Evolutionary conservation across 2,329 filamentous ascomycete species (phyloP).

Genomic region (Penicillium nordicum): DNA sequence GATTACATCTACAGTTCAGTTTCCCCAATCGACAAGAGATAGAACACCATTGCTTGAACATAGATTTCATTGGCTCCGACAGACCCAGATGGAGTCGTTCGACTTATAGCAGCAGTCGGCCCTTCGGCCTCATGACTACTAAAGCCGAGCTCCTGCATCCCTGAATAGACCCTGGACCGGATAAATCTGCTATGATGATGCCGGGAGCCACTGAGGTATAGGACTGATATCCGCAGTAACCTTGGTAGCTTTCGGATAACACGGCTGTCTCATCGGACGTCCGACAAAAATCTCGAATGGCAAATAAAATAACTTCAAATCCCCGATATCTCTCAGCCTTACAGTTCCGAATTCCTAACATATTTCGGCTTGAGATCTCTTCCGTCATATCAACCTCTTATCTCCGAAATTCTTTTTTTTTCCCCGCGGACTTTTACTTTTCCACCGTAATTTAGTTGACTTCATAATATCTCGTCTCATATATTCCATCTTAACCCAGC

Average conservation of each 20-base stretch:
- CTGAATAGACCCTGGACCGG: too few species aligned
- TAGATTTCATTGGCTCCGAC: not conserved
- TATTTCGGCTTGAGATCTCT: not conserved
- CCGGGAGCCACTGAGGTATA: too few species aligned
- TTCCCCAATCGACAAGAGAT: too few species aligned
- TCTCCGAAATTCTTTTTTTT: constrained; percentile 8
- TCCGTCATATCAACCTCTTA: not conserved
- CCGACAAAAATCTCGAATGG: constrained; percentile 8
- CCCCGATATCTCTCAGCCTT: not conserved
- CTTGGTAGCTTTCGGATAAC: constrained; percentile 21
- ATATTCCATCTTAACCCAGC: not conserved
- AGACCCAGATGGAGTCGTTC: not conserved
- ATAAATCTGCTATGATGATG: not conserved
- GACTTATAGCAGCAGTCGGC: not conserved
- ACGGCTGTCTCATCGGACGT: constrained; percentile 25
- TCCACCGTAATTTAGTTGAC: not conserved
- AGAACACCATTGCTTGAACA: not conserved
- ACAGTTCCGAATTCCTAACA: not conserved
- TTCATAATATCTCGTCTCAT: not conserved
- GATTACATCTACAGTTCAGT: not conserved
- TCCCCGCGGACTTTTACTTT: not conserved
- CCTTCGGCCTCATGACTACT: not conserved
- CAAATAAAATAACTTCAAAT: not conserved
- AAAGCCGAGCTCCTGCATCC: not conserved
- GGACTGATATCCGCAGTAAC: not conserved